Evolutionary conservation across 2,329 filamentous ascomycete genomes (phyloP).

Genomic region (Colletotrichum spinosum): DNA sequence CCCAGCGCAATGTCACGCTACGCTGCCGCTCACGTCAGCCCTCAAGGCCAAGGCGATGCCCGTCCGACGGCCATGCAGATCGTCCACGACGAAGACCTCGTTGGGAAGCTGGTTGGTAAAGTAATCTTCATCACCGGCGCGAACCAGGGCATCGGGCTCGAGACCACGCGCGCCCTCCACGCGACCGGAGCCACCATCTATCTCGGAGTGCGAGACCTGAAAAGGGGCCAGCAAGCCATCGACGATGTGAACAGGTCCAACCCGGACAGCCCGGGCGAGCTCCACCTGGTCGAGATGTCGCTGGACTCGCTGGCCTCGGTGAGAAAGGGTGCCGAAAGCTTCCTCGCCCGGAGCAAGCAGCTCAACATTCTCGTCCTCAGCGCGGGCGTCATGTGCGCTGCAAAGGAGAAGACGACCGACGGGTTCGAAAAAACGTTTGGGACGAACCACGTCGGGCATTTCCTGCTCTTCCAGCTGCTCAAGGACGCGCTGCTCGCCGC

Average conservation of each 20-base stretch:
- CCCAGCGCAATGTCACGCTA: conserved; percentile 10
- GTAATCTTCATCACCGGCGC: conserved; percentile 51
- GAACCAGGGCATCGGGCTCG: conserved; percentile 52
- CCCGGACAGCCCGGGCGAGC: neutral
- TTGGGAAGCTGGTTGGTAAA: conserved; percentile 44
- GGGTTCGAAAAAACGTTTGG: conserved; percentile 56
- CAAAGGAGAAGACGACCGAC: conserved; percentile 33
- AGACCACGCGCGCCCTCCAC: conserved; percentile 51
- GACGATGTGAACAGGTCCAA: conserved; percentile 32
- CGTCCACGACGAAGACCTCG: conserved; percentile 31
- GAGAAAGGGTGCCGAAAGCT: conserved; percentile 44
- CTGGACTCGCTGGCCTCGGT: conserved; percentile 37
- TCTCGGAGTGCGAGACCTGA: conserved; percentile 48
- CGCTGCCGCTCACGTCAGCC: conserved; percentile 2
- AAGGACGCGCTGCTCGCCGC: conserved; percentile 55
- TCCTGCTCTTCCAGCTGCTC: conserved; percentile 64
- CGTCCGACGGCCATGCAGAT: conserved; percentile 38
- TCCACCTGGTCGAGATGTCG: conserved; percentile 16
- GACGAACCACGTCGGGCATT: conserved; percentile 65
- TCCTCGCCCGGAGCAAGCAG: conserved; percentile 43
- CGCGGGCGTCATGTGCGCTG: conserved; percentile 44
- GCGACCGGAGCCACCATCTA: conserved; percentile 52
- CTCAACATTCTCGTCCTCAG: conserved; percentile 52
- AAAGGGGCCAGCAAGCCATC: conserved; percentile 45
- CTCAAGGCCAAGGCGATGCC: conserved; percentile 32